Conservation (phyloP, 352 stramenopile genomes). For the Phytophthora vignae region DNA sequence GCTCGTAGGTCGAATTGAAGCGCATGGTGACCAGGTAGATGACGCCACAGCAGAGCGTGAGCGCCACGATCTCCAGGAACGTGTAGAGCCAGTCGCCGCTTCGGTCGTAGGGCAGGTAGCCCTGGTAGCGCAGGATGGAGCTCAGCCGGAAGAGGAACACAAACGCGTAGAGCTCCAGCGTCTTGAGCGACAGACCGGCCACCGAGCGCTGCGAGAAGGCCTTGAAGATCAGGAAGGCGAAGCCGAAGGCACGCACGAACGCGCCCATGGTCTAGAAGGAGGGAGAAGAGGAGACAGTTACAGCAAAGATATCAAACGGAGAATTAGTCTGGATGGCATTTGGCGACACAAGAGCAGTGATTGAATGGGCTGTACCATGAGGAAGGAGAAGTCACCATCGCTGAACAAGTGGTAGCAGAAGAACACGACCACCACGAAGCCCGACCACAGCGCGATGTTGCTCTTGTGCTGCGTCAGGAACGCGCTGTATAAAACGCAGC, state of each 20-base stretch:
- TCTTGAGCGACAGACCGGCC: conserved; percentile 96
- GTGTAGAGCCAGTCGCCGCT: conserved; percentile 99
- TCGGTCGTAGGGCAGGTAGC: conserved; percentile 94
- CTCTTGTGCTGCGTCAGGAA: conserved; percentile 92
- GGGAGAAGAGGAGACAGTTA: neutral
- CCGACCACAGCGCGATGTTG: conserved; percentile 97
- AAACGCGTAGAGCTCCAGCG: conserved; percentile 96
- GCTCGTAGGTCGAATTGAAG: conserved; percentile 97
- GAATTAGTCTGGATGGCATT: neutral
- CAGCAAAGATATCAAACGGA: neutral
- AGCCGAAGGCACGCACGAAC: conserved; percentile 90
- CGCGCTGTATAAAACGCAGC: conserved; percentile 34
- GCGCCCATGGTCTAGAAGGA: conserved; percentile 85
- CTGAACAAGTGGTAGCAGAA: conserved; percentile 98
- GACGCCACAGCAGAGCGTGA: conserved; percentile 89
- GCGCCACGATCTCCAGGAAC: conserved; percentile 93
- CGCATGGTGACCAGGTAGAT: conserved; percentile 93
- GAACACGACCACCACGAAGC: conserved; percentile 94
- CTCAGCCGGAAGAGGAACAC: conserved; percentile 98
- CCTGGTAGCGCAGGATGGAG: conserved; percentile 98
- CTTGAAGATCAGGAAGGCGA: conserved; percentile 95
- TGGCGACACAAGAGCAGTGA: no score
- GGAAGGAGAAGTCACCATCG: conserved; percentile 98
- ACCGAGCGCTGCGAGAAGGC: conserved; percentile 93
- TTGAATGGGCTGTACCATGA: conserved; percentile 84